These are phyloP conservation scores for Colletotrichum phormii DNA, from an alignment of 2,329 filamentous ascomycete species.

Conservation along the genomic window DNA sequence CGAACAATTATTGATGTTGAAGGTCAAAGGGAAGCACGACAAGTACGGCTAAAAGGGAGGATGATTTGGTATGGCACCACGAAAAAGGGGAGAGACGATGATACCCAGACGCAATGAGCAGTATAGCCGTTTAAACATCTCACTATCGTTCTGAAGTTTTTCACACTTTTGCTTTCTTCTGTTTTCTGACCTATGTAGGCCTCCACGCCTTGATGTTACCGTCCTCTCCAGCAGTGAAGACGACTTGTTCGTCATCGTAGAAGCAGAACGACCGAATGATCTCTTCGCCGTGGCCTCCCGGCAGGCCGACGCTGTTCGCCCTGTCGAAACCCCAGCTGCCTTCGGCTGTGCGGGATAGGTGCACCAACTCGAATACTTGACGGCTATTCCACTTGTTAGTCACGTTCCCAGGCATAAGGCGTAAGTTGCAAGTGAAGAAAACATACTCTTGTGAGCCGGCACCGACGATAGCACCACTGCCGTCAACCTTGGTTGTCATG, in stretches of 20 bases:
- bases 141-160: neutral
- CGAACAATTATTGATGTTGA: constrained; percentile 85
- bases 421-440: neutral
- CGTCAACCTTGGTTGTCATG: constrained; percentile 70
- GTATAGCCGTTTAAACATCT: neutral
- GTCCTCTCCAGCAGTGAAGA: constrained; percentile 71
- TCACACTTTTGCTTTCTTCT: neutral
- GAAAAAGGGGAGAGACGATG: constrained; percentile 11
- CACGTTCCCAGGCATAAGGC: neutral
- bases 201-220: constrained; percentile 69
- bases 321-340: constrained; percentile 65
- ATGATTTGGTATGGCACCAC: neutral
- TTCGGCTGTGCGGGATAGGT: constrained; percentile 62
- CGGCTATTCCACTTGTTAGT: constrained; percentile 50
- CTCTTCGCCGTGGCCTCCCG: constrained; percentile 72
- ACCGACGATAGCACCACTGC: constrained; percentile 70
- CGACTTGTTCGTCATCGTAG: constrained; percentile 68
- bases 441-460: constrained; percentile 75
- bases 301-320: constrained; percentile 68
- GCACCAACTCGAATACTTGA: constrained; percentile 70
- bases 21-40: constrained; percentile 93
- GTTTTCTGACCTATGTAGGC: constrained; percentile 35
- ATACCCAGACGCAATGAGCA: constrained; percentile 26
- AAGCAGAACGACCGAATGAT: constrained; percentile 74
- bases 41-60: constrained; percentile 68